A percentile compares a stretch with the other conserved stretches of the same genome.
These are phyloP conservation scores for Escovopsis weberi DNA, from an alignment of 2,329 filamentous ascomycete species.

Conservation along the genomic window DNA sequence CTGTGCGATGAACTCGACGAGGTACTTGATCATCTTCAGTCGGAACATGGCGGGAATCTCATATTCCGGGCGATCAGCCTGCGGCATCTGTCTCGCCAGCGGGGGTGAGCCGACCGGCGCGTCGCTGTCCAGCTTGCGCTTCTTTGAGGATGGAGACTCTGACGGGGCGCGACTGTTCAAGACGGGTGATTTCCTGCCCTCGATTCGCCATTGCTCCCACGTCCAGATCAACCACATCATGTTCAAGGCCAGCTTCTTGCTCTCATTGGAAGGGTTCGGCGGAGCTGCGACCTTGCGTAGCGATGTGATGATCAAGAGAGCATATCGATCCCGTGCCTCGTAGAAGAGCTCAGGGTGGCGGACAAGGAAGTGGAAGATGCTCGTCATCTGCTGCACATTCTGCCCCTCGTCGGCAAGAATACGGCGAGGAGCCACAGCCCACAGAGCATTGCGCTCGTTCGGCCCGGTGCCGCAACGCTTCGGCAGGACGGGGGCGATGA, in stretches of 20 bases:
- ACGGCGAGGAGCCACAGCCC: slow-evolving; percentile 79
- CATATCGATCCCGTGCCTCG: slow-evolving; percentile 83
- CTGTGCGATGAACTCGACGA: slow-evolving; percentile 88
- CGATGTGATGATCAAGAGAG: slow-evolving; percentile 75
- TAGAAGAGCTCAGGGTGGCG: slow-evolving; percentile 89
- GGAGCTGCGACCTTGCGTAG: slow-evolving; percentile 76
- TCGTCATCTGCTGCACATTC: slow-evolving; percentile 89
- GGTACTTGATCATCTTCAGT: slow-evolving; percentile 78
- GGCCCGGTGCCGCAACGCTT: slow-evolving; percentile 58
- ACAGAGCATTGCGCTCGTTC: slow-evolving; percentile 63
- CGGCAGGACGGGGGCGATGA: slow-evolving; percentile 86
- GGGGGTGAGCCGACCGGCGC: slow-evolving; percentile 39
- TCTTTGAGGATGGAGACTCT: slow-evolving; percentile 59
- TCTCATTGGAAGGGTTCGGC: slow-evolving; percentile 76
- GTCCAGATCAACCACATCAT: slow-evolving; percentile 82
- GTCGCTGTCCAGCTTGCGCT: slow-evolving; percentile 61
- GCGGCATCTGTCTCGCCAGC: slow-evolving; percentile 24
- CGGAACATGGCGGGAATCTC: slow-evolving; percentile 52
- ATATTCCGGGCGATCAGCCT: slow-evolving; percentile 47
- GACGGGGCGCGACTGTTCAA: slow-evolving; percentile 28
- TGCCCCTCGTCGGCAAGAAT: slow-evolving; percentile 89
- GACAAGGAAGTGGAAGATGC: slow-evolving; percentile 94
- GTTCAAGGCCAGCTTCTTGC: slow-evolving; percentile 78
- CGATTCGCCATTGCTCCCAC: slow-evolving; percentile 79
- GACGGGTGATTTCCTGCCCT: slow-evolving; percentile 30